Evolutionary conservation across 163 green algal species (phyloP), one percentile per base, ranked within the genome.

Genomic region (Coccomyxa subellipsoidea): DNA sequence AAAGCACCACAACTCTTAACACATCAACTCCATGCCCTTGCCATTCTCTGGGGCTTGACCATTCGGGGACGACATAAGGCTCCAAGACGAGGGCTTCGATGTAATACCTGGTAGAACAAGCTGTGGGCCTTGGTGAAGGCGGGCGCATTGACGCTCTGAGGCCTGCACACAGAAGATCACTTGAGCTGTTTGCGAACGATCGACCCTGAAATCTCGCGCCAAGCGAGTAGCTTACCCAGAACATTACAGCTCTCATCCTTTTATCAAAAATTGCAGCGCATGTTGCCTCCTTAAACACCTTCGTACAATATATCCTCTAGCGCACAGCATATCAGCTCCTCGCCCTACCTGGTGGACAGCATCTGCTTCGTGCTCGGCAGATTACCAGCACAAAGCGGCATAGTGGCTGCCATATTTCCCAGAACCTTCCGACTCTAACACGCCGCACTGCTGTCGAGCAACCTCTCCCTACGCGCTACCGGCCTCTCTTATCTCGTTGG

Each of bases 361-460:
- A 73, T 73, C 66, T 32, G 29, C 66, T 23, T 73, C 10, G 27
- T 32, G 66, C 66, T 73, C 27, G 66, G n/a, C 66, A 73, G 21
- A 34, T 18, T 36, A 34, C 66, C 66, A 34, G 66, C n/a, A 34
- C 66, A 73, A 4, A 73, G n/a, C 18, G 66, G 66, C 66, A 73
- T 73, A 36, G 66, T 73, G 66, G 66, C 66, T 73, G 66, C 66
- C 66, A 73, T 73, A 23, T 73, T 73, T 59, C 47, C 47, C 47
- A 59, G 15, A 59, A 59, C 47, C 47, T 12, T 59, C 23, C 47
- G 47, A 59, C 47, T 59, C 47, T 59, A 59, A 59, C 47, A 7
- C 47, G 47, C 47, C 47, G 47, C 47, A 59, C 47, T 18, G 5
- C 47, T 59, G 47, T 59, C 47, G 47, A 59, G 4, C 47, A 59